Conservation (phyloP, 208 protist genomes). For the Hexamita inflata region DNA sequence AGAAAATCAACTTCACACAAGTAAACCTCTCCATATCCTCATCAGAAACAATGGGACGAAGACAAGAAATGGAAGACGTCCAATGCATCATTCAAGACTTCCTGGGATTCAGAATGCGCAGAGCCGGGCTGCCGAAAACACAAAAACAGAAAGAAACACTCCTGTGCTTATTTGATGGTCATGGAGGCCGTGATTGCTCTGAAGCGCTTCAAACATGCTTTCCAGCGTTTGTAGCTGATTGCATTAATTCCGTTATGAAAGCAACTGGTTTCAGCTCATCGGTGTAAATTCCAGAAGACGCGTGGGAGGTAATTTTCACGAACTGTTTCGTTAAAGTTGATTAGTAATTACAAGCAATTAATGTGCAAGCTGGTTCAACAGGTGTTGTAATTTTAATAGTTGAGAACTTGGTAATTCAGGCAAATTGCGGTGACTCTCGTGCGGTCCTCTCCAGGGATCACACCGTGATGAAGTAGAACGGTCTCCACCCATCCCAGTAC, state of each 20-base stretch:
- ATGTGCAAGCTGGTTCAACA: constrained; percentile 20
- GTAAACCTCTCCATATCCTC: background rate
- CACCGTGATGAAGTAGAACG: background rate
- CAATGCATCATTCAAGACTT: background rate
- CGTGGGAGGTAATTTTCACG: background rate
- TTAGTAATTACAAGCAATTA: background rate
- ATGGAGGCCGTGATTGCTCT: constrained; percentile 19
- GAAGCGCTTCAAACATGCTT: background rate
- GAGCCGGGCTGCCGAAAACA: background rate
- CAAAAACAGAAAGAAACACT: background rate
- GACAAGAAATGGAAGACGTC: constrained; percentile 13
- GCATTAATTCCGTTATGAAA: background rate
- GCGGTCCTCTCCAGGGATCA: background rate
- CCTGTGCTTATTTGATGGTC: constrained; percentile 22
- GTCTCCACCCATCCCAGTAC: background rate
- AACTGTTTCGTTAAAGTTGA: background rate
- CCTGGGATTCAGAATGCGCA: background rate
- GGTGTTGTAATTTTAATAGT: background rate
- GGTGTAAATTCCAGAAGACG: background rate
- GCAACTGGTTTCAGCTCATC: background rate
- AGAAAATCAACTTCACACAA: no score
- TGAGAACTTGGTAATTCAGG: background rate
- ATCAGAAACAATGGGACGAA: constrained; percentile 1
- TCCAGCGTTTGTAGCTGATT: background rate
- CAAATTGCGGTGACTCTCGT: constrained; percentile 29